Conservation (phyloP, 2,329 filamentous ascomycete species). For the Fusarium luffae region DNA sequence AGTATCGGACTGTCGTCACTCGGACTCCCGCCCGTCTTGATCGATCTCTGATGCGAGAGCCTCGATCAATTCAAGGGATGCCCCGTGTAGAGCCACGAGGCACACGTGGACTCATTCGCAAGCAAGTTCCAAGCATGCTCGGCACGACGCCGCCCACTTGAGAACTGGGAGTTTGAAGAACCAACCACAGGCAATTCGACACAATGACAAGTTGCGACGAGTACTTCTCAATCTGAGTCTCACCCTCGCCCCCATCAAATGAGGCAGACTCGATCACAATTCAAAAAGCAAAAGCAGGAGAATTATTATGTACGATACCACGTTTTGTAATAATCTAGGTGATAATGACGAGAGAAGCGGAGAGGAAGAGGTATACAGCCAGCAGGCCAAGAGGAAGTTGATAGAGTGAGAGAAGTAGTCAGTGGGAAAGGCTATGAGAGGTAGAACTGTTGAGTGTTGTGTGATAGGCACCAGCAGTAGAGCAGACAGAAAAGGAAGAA, state of each 20-base stretch:
- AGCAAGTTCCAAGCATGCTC: conserved; percentile 65
- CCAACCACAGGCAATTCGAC: conserved; percentile 8
- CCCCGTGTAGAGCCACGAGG: conserved; percentile 70
- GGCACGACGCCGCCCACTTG: conserved; percentile 56
- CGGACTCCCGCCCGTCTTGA: conserved; percentile 86
- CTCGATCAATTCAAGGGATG: conserved; percentile 88
- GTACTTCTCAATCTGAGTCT: background rate
- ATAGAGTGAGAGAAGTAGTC: conserved; percentile 10
- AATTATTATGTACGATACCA: conserved; percentile 43
- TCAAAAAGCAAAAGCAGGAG: conserved; percentile 17
- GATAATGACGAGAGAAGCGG: conserved; percentile 16
- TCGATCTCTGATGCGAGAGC: conserved; percentile 88
- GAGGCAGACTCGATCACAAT: conserved; percentile 7
- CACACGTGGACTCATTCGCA: conserved; percentile 62
- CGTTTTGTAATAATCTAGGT: conserved; percentile 44
- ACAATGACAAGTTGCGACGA: background rate
- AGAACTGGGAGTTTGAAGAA: conserved; percentile 16
- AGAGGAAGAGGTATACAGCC: conserved; percentile 25
- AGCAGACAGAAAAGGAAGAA: conserved; percentile 11
- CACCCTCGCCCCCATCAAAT: conserved; percentile 1
- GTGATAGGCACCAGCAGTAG: background rate
- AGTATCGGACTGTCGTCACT: conserved; percentile 70
- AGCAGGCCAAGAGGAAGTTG: conserved; percentile 16
- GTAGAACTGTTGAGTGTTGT: background rate
- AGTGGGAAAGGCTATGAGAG: background rate